These are phyloP conservation scores for Pseudogymnoascus sp. DNA, from an alignment of 2,329 filamentous ascomycete species.

Conservation along the genomic window DNA sequence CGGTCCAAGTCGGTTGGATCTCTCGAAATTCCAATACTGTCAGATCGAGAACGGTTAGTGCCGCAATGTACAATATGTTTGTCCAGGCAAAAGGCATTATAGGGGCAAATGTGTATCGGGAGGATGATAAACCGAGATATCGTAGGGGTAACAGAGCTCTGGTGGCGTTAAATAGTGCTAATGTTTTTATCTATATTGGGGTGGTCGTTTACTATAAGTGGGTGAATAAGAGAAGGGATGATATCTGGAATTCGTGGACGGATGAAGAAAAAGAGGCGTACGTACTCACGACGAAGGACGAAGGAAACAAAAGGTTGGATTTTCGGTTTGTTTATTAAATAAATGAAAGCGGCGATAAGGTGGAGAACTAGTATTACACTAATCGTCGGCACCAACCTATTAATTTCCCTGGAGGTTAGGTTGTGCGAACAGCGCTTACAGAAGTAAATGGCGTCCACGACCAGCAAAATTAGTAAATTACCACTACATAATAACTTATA, in stretches of 20 bases:
- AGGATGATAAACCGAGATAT: conserved; percentile 43
- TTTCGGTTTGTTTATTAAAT: conserved; percentile 25
- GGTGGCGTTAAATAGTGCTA: conserved; percentile 39
- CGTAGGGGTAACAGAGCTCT: conserved; percentile 45
- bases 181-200: conserved; percentile 37
- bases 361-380: not conserved
- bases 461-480: not conserved
- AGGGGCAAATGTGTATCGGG: conserved; percentile 31
- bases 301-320: conserved; percentile 33
- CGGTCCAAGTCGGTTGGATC: conserved; percentile 41
- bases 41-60: conserved; percentile 51
- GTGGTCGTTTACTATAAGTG: conserved; percentile 39
- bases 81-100: conserved; percentile 36
- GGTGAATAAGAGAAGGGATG: conserved; percentile 33
- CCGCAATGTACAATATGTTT: conserved; percentile 54
- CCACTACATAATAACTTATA: not conserved
- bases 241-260: conserved; percentile 36
- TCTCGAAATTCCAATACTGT: conserved; percentile 53
- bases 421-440: too few relatives aligned
- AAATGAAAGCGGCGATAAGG: not conserved
- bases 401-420: too few relatives aligned
- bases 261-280: conserved; percentile 38
- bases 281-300: conserved; percentile 32
- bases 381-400: too few relatives aligned
- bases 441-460: too few relatives aligned